Conservation (phyloP, 371 early-diverging fungal species). For the Parasitella parasitica region DNA sequence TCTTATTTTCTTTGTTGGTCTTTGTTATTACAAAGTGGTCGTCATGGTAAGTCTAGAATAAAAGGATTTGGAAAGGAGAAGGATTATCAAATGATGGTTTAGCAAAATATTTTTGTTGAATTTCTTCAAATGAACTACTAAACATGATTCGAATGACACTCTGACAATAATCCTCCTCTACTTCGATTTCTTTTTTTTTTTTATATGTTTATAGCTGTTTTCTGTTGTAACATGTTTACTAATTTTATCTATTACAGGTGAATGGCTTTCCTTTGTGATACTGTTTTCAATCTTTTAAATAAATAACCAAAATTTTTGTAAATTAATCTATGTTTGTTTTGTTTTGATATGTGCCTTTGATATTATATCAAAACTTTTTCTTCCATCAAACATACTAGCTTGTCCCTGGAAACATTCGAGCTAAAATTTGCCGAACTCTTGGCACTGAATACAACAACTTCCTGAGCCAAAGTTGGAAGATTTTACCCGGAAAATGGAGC, state of each 20-base stretch:
- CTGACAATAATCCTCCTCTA: slow-evolving; percentile 14
- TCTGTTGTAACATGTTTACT: not conserved
- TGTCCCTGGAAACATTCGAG: no score
- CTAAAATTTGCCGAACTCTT: no score
- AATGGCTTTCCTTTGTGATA: not conserved
- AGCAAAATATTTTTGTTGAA: slow-evolving; percentile 37
- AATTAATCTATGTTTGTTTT: no score
- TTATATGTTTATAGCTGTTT: not conserved
- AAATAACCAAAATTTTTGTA: no score
- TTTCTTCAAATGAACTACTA: slow-evolving; percentile 35
- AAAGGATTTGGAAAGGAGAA: not conserved
- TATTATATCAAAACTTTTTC: no score
- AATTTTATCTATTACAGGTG: not conserved
- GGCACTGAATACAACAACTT: no score
- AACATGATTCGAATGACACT: slow-evolving; percentile 35
- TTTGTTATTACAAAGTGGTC: not conserved
- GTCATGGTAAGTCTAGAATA: not conserved
- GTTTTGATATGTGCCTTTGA: no score
- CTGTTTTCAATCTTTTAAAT: not conserved
- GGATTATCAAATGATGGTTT: slow-evolving; percentile 23
- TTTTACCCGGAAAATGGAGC: no score
- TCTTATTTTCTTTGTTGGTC: no score
- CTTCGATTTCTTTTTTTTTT: not conserved
- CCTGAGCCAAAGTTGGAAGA: no score
- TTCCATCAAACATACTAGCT: no score